These are phyloP conservation scores for Candida methanosorbosa DNA, from an alignment of 805 yeast genomes.

Conservation along the genomic window DNA sequence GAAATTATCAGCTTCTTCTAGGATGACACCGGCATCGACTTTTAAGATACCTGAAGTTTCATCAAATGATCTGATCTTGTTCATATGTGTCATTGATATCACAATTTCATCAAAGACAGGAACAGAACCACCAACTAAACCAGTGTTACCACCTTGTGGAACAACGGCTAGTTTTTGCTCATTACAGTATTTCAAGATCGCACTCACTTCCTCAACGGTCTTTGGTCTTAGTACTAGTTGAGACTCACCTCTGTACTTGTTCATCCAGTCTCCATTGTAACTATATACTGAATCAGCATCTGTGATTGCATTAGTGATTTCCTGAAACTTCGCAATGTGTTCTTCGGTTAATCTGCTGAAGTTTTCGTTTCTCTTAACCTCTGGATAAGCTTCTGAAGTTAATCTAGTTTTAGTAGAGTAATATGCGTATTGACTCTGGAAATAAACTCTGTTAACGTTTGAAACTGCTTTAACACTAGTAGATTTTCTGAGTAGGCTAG, in stretches of 20 bases:
- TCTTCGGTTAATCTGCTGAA: slow-evolving; percentile 44
- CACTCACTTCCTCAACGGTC: slow-evolving; percentile 65
- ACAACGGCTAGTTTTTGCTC: slow-evolving; percentile 73
- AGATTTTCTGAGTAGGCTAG: too few species aligned
- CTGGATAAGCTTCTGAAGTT: slow-evolving; percentile 65
- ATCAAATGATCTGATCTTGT: slow-evolving; percentile 78
- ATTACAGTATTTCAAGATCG: slow-evolving; percentile 74
- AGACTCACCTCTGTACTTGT: slow-evolving; percentile 86
- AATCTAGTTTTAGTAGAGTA: slow-evolving; percentile 20
- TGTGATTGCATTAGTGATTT: slow-evolving; percentile 46
- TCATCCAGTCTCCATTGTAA: slow-evolving; percentile 91
- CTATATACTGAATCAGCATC: slow-evolving; percentile 56
- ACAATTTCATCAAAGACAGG: slow-evolving; percentile 91
- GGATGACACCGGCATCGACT: slow-evolving; percentile 83
- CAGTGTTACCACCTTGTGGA: slow-evolving; percentile 97
- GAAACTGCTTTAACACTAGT: too few species aligned
- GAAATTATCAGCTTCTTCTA: slow-evolving; percentile 76
- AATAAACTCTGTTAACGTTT: too few species aligned
- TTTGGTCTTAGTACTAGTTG: slow-evolving; percentile 75
- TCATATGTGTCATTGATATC: slow-evolving; percentile 58
- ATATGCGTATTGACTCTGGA: neutral
- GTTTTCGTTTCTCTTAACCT: slow-evolving; percentile 39
- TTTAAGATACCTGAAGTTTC: slow-evolving; percentile 75
- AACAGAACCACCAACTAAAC: slow-evolving; percentile 88
- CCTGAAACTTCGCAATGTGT: slow-evolving; percentile 55